These are phyloP conservation scores for Teratosphaeria zuluensis DNA, from an alignment of 2,329 filamentous ascomycete genomes.

Conservation along the genomic window DNA sequence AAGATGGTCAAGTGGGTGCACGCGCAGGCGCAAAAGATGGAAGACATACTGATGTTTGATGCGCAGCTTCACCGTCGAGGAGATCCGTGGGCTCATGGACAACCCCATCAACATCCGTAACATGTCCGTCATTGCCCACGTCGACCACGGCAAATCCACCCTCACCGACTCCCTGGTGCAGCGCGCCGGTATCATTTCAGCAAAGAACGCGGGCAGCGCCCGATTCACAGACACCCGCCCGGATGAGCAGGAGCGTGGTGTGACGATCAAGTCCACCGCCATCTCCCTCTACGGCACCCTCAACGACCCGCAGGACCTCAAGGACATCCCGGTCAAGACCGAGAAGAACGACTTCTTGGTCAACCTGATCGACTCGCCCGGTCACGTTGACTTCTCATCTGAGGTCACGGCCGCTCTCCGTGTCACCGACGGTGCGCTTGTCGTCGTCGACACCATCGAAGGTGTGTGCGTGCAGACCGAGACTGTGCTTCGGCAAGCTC, in stretches of 20 bases:
- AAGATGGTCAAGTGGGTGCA: conserved; percentile 98
- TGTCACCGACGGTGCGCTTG: conserved; percentile 98
- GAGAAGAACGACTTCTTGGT: conserved; percentile 96
- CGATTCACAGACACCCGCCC: conserved; percentile 94
- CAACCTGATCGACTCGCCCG: conserved; percentile 99
- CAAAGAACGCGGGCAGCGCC: conserved; percentile 89
- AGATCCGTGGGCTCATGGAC: conserved; percentile 64
- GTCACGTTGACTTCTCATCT: conserved; percentile 99
- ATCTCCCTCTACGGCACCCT: conserved; percentile 94
- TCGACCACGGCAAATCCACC: conserved; percentile 99
- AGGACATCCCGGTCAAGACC: conserved; percentile 86
- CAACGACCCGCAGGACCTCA: conserved; percentile 71
- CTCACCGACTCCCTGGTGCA: conserved; percentile 98
- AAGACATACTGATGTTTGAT: neutral
- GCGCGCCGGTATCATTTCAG: conserved; percentile 98
- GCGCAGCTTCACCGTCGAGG: conserved; percentile 92
- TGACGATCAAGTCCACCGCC: conserved; percentile 99
- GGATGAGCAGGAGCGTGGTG: conserved; percentile 99
- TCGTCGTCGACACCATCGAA: conserved; percentile 99
- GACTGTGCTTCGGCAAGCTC: conserved; percentile 97
- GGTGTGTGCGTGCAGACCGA: conserved; percentile 99
- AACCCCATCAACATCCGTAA: conserved; percentile 70
- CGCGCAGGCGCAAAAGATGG: neutral
- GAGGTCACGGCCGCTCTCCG: conserved; percentile 98
- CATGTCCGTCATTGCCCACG: conserved; percentile 99